phyloP scores from a whole-genome alignment of 345 rosid species.

The Brassica cretica region DNA sequence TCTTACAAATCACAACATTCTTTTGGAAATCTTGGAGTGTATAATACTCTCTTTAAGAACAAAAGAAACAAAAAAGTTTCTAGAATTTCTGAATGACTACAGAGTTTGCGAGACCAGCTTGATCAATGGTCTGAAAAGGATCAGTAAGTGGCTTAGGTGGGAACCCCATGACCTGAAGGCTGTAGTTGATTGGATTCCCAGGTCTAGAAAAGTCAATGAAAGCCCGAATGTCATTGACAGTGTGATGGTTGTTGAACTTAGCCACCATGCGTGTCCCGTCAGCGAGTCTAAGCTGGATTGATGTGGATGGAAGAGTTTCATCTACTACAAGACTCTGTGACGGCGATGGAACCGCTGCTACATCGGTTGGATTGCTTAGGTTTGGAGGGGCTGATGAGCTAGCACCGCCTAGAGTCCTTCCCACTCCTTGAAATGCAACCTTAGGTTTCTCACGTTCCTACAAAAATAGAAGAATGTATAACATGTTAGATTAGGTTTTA shows the following conservation, averaged over 20 bases:
- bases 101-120: constrained; percentile 81
- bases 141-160: constrained; percentile 85
- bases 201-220: constrained; percentile 71
- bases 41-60: neutral
- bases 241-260: constrained; percentile 73
- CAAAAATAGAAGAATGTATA: neutral
- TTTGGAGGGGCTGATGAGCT: constrained; percentile 42
- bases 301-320: constrained; percentile 65
- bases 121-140: constrained; percentile 62
- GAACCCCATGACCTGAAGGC: constrained; percentile 90
- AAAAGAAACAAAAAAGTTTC: constrained; percentile 4
- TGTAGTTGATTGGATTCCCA: constrained; percentile 55
- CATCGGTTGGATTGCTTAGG: constrained; percentile 26
- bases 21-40: neutral
- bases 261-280: constrained; percentile 80
- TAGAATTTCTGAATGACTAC: constrained; percentile 86
- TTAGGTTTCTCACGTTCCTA: constrained; percentile 78
- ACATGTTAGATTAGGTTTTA: neutral
- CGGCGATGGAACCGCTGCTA: constrained; percentile 38
- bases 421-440: constrained; percentile 80
- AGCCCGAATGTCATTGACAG: constrained; percentile 58
- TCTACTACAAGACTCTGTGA: constrained; percentile 53
- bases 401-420: constrained; percentile 89
- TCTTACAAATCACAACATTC: neutral
- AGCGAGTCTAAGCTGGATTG: constrained; percentile 81